These are phyloP conservation scores for Botryotinia globosa DNA, from an alignment of 2,329 filamentous ascomycete species.

Conservation along the genomic window DNA sequence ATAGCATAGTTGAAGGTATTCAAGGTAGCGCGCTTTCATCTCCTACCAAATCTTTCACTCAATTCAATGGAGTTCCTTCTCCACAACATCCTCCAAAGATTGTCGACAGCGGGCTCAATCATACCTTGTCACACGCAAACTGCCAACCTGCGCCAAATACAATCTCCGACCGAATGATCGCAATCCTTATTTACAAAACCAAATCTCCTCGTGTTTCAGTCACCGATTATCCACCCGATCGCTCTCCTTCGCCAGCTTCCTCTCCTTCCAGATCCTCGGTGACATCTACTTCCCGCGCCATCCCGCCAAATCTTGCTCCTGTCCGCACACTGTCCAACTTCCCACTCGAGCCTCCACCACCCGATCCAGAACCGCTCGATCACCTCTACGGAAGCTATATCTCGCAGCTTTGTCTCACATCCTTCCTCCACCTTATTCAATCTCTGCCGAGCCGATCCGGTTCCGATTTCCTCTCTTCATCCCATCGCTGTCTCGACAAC, in stretches of 20 bases:
- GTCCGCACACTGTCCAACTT: constrained; percentile 57
- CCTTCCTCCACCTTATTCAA: constrained; percentile 65
- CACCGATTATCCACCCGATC: constrained; percentile 41
- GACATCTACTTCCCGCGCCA: constrained; percentile 23
- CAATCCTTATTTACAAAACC: constrained; percentile 62
- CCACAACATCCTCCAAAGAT: constrained; percentile 58
- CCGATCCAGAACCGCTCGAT: constrained; percentile 58
- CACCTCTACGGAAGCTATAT: constrained; percentile 65
- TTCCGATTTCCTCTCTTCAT: constrained; percentile 53
- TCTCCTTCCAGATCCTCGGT: constrained; percentile 19
- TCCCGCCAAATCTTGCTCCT: constrained; percentile 50
- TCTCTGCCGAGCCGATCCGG: constrained; percentile 55
- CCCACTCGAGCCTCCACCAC: constrained; percentile 54
- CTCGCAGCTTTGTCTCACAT: constrained; percentile 60
- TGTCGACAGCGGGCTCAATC: constrained; percentile 60
- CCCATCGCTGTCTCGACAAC: constrained; percentile 63
- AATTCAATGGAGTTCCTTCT: constrained; percentile 60
- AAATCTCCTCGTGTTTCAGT: constrained; percentile 38
- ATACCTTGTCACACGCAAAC: constrained; percentile 61
- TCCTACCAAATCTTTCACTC: constrained; percentile 45
- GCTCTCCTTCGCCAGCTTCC: constrained; percentile 37
- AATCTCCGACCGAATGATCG: constrained; percentile 53
- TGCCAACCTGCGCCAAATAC: constrained; percentile 54
- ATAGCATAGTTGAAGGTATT: constrained; percentile 60
- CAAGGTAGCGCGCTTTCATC: constrained; percentile 41